Evolutionary conservation across 768 basidiomycete species (phyloP).

Genomic region (Antrodiella citrinella): DNA sequence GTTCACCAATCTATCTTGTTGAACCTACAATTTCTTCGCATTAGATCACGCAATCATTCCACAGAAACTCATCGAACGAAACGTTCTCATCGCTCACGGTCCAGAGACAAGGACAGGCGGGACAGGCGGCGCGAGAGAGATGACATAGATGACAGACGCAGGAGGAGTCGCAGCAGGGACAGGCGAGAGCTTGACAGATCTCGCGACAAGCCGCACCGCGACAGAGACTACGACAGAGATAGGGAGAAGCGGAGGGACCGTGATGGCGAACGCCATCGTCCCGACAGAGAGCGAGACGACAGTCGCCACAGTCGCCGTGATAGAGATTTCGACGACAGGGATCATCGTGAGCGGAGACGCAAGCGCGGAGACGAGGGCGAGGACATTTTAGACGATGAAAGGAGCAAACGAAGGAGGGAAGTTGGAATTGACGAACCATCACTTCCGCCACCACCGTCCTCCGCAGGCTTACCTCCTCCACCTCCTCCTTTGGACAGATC

Average conservation of each 20-base stretch:
- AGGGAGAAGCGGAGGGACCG: conserved; percentile 30
- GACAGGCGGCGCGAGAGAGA: conserved; percentile 49
- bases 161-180: conserved; percentile 54
- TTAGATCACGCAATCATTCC: conserved; percentile 62
- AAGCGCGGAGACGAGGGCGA: conserved; percentile 61
- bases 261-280: conserved; percentile 39
- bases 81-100: conserved; percentile 65
- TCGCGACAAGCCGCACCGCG: conserved; percentile 32
- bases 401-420: conserved; percentile 57
- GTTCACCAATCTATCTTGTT: neutral
- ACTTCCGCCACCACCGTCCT: conserved; percentile 37
- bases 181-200: conserved; percentile 35
- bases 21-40: conserved; percentile 1
- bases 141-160: conserved; percentile 47
- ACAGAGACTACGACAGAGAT: conserved; percentile 39
- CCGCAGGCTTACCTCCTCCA: conserved; percentile 36
- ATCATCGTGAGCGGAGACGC: conserved; percentile 52
- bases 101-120: conserved; percentile 52
- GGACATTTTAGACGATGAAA: conserved; percentile 38
- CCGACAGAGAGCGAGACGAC: conserved; percentile 41
- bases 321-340: conserved; percentile 35
- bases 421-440: conserved; percentile 40
- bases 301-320: conserved; percentile 50
- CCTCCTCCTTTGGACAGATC: conserved; percentile 38
- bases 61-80: conserved; percentile 69